Base-by-base conservation (phyloP, 1,139 yeast species). In the Debaryomyces coudertii region DNA sequence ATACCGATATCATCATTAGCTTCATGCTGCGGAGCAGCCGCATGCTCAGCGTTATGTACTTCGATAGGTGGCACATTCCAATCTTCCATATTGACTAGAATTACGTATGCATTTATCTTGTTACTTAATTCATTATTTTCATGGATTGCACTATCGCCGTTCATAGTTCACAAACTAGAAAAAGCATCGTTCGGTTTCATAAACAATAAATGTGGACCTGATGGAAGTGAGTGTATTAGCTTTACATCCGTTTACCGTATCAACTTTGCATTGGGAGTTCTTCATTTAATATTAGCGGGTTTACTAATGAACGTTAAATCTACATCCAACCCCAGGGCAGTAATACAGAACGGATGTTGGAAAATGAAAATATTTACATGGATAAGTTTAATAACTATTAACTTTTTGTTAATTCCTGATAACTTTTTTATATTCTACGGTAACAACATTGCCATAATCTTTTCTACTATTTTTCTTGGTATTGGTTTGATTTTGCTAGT, bases 301-400 rank as follows among this genome's bases (percentile, higher is more conserved):
- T 61, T 87, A 39, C 71, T 93, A 44, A 62, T 87, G 7, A 89
- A 89, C 41, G 95, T 90, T 9, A 84, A 81, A 54, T 85, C 95
- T 1, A 86, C 96, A 1, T 69, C 80, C 35, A 86, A 90, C 59
- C 90, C 95, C 16, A 76, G 97, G 39, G 87, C 96, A 0, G 80
- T 79, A 18, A 77, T 93, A 36, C 99, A 93, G 62, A 93, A 93
- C 63, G 96, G 97, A 1, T 82, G 78, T 74, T 95, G 99, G 99
- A 81, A 85, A 42, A 62, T 83, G 47, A 95, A 95, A 65, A 66
- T 89, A 7, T 60, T 84, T 14, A 66, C 76, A 1, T 87, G 95
- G 83, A 47, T 82, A 18, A 61, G 71, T 2, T 71, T 90, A 16
- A 68, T 86, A 5, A 73, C 82, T 8, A 55, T 83, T 9, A 79